Conservation (phyloP, 257 asterid genomes). For the Euphrasia confusa region DNA sequence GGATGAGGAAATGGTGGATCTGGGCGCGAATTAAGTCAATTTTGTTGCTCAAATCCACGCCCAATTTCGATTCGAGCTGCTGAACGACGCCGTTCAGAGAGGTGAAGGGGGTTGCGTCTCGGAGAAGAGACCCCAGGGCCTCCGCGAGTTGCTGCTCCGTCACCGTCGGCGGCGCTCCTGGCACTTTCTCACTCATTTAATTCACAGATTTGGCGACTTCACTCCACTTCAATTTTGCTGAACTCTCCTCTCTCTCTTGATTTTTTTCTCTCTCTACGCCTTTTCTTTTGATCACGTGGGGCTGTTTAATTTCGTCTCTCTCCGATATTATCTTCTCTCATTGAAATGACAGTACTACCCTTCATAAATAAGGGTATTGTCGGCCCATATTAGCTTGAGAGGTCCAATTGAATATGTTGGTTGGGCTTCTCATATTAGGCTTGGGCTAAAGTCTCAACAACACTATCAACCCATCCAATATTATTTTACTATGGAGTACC, state of each 20-base stretch:
- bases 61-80: conserved; percentile 57
- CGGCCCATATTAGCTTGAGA: neutral
- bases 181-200: conserved; percentile 42
- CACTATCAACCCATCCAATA: no score
- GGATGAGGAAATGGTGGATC: conserved; percentile 54
- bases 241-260: neutral
- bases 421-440: neutral
- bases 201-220: conserved; percentile 9
- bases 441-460: no score
- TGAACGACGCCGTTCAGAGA: conserved; percentile 59
- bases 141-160: conserved; percentile 62
- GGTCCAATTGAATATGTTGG: conserved; percentile 4
- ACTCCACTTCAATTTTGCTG: conserved; percentile 13
- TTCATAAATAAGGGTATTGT: neutral
- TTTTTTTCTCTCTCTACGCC: neutral
- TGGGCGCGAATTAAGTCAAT: conserved; percentile 57
- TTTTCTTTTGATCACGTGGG: neutral
- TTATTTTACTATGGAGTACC: no score
- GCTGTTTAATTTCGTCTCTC: neutral
- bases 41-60: conserved; percentile 46
- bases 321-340: neutral
- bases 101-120: conserved; percentile 34
- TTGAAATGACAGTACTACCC: conserved; percentile 13
- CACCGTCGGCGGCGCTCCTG: conserved; percentile 38
- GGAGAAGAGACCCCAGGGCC: conserved; percentile 53